Conservation (phyloP, 257 asterid species). For the Salvia miltiorrhiza region DNA sequence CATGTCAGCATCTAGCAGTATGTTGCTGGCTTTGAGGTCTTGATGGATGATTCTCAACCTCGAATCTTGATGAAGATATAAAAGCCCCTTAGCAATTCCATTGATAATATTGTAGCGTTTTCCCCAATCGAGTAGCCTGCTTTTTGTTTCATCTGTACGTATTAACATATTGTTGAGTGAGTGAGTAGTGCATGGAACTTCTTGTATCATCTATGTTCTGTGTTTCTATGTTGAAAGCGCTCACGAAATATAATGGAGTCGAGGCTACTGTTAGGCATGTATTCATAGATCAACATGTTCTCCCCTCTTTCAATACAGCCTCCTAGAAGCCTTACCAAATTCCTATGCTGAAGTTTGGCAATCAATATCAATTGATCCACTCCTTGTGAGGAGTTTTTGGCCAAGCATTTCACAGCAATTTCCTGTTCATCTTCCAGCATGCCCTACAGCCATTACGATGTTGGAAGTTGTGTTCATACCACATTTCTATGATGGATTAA, state of each 20-base stretch:
- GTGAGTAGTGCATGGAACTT: too few relatives aligned
- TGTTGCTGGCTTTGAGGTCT: conserved; percentile 19
- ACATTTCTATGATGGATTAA: too few relatives aligned
- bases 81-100: conserved; percentile 9
- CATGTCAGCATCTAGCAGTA: conserved; percentile 18
- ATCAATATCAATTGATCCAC: conserved; percentile 6
- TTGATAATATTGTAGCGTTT: neutral
- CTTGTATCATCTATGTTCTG: too few relatives aligned
- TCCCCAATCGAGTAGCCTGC: neutral
- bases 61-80: conserved; percentile 20
- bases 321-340: conserved; percentile 10
- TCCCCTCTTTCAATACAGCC: conserved; percentile 10
- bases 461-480: neutral
- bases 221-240: too few relatives aligned
- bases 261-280: conserved; percentile 17
- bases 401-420: conserved; percentile 18
- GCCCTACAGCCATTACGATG: neutral
- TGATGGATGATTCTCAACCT: conserved; percentile 18
- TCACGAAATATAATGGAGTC: neutral
- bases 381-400: conserved; percentile 10
- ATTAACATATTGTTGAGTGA: too few relatives aligned
- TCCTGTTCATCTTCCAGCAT: neutral
- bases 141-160: neutral
- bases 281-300: conserved; percentile 20
- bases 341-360: conserved; percentile 21